Percentiles rank a stretch among this genome's conserved stretches.
Conservation (phyloP, 805 yeast genomes). For the Peterozyma toletana region DNA sequence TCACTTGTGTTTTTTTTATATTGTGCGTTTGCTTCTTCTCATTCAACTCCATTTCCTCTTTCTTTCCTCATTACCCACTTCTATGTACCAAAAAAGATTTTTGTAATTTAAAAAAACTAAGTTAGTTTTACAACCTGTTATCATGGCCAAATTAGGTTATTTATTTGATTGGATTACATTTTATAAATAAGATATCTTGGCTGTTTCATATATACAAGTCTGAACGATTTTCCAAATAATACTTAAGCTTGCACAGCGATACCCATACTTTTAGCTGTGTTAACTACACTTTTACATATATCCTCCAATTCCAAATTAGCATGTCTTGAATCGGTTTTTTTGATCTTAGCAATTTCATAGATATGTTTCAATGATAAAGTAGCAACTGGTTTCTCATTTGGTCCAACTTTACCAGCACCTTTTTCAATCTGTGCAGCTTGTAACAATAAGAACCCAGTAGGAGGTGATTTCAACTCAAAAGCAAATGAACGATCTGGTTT, state of each 20-base stretch:
- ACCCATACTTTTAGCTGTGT: slow-evolving; percentile 88
- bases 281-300: slow-evolving; percentile 74
- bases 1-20: no score
- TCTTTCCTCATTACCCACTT: no score
- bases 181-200: no score
- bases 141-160: no score
- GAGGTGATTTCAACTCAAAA: slow-evolving; percentile 85
- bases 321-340: slow-evolving; percentile 80
- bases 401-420: slow-evolving; percentile 69
- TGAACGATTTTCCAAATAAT: no score
- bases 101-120: no score
- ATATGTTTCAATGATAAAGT: slow-evolving; percentile 73
- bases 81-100: no score
- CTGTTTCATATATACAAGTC: no score
- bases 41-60: no score
- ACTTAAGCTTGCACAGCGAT: slow-evolving; percentile 64
- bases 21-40: no score
- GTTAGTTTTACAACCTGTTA: no score
- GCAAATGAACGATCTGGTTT: slow-evolving; percentile 88
- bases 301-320: slow-evolving; percentile 61
- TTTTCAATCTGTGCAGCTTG: slow-evolving; percentile 76
- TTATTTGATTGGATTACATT: no score
- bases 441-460: slow-evolving; percentile 78
- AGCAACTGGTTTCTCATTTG: slow-evolving; percentile 42
- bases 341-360: slow-evolving; percentile 91